Base-by-base conservation (phyloP, 2,329 filamentous ascomycete genomes). In the Pyrenochaeta sp. region DNA sequence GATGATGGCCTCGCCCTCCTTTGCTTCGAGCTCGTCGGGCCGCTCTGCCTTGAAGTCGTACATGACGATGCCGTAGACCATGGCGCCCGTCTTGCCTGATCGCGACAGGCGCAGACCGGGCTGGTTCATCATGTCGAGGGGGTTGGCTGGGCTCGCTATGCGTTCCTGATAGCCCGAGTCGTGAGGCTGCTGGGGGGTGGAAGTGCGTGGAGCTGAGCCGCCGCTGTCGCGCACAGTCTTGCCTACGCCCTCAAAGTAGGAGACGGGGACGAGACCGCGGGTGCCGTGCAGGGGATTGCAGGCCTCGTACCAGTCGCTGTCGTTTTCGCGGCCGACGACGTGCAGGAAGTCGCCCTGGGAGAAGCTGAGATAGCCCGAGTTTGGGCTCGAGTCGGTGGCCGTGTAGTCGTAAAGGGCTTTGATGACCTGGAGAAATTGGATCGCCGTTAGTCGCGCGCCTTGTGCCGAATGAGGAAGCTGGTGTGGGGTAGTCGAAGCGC, bases 341-440 rank as follows among this genome's bases (percentile, higher is more conserved):
- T 98, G 94, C 75, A 99, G 95, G 77, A 98, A 99, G 76, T 99
- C 95, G 71, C 95, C 95, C 74, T 92, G 90, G 63, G 89, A 92
- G 78, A 99, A 99, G 74, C 90, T 89, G 68, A 99, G 83, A 80
- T 97, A 81, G 58, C 66, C 69, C 41, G 77, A 73, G 52, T 61
- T 89, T 74, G 94, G 89, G 47, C 79, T 79, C 55, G 79, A 77
- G 46, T 80, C 79, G 56, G 87, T 86, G 54, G 92, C 90, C 70
- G 96, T 91, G 83, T 96, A 97, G 77, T 97, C 92, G 83, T 96
- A 97, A 54, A 97, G 88, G 27, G 95, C 95, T 82, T 94, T 92
- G 77, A 99, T 99, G 56, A 99, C 93, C 93, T 97, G 70, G 23
- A 45, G 58, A 61, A 56, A 68, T 63, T 56, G 58, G 57, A 53